phyloP scores from a whole-genome alignment of 73 alveolate species.

The Strombidium stylifer region DNA sequence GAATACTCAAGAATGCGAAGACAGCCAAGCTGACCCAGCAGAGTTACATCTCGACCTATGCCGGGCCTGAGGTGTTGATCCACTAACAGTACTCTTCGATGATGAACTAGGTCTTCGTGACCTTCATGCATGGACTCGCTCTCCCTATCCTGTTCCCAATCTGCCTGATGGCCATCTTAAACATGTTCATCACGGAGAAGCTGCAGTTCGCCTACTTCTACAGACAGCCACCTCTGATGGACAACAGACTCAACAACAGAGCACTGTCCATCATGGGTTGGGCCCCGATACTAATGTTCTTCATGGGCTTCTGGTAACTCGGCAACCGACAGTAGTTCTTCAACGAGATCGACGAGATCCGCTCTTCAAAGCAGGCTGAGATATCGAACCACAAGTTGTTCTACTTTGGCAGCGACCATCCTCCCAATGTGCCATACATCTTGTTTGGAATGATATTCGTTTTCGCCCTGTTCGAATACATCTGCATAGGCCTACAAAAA shows the following conservation, averaged over 20 bases:
- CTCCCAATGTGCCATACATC: too few relatives aligned
- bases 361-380: too few relatives aligned
- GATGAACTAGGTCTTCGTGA: constrained; percentile 13
- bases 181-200: constrained; percentile 33
- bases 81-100: constrained; percentile 29
- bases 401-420: too few relatives aligned
- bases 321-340: too few relatives aligned
- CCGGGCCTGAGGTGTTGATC: constrained; percentile 50
- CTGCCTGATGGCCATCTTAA: constrained; percentile 21
- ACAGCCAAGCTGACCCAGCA: too few relatives aligned
- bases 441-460: too few relatives aligned
- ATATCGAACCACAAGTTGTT: too few relatives aligned
- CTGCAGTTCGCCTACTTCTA: constrained; percentile 30
- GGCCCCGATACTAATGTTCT: constrained; percentile 4
- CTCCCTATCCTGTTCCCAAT: constrained; percentile 54
- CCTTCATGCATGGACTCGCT: constrained; percentile 51
- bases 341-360: too few relatives aligned
- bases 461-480: too few relatives aligned
- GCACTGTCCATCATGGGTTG: constrained; percentile 19
- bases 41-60: constrained; percentile 38
- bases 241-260: constrained; percentile 15
- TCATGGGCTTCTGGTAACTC: constrained; percentile 25
- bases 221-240: constrained; percentile 55
- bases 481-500: too few relatives aligned
- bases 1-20: too few relatives aligned